Base-by-base conservation (phyloP, 2,329 filamentous ascomycete species). In the Microsporum ferrugineum region DNA sequence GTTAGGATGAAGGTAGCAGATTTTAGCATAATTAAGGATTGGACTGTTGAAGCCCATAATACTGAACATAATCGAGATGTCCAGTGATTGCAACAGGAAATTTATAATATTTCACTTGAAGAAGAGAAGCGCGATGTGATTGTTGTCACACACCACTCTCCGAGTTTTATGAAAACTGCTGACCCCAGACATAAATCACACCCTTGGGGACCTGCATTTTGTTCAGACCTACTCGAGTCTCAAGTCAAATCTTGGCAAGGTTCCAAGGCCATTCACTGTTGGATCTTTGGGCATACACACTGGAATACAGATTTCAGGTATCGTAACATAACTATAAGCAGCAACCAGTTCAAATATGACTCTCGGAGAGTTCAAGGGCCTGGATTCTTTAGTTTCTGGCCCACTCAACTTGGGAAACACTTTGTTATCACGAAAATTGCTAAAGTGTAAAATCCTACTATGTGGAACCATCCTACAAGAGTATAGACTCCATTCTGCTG, bases 11-110 rank as follows among this genome's bases (percentile, higher is more conserved):
- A 73, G 62, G 72, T 84, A 17, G 77, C 73, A n/a, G 83, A 84
- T 68, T 84, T 81, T 57, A 71, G 75, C 33, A 72, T 75, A 33
- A 83, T 84, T 33, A 56, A 67, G 12, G 71, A 67, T 5, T 84
- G 81, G 82, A 76, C 72, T 0, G 70, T 79, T 0, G 71, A 75
- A 4, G 69, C 68, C 14, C 81, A 84, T 66, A 82, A 81, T 63
- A 64, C 65, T 0, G 70, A 73, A 8, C 79, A 84, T 67, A 66
- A 65, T 2, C 64, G 69, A 27, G 82, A 85, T 63, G 61, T 77
- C 5, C 66, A 71, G 1, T 84, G 81, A 81, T 72, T 85, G 7
- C 71, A 67, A 34, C 66, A 63, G n/a, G 71, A 77, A 61, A 70
- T 76, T 23, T n/a, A 60, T 29, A 47, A 38, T 33, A 53, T 53